Evolutionary conservation across 192 early-diverging fungal species (phyloP).

Genomic region (Gonapodya prolifera): DNA sequence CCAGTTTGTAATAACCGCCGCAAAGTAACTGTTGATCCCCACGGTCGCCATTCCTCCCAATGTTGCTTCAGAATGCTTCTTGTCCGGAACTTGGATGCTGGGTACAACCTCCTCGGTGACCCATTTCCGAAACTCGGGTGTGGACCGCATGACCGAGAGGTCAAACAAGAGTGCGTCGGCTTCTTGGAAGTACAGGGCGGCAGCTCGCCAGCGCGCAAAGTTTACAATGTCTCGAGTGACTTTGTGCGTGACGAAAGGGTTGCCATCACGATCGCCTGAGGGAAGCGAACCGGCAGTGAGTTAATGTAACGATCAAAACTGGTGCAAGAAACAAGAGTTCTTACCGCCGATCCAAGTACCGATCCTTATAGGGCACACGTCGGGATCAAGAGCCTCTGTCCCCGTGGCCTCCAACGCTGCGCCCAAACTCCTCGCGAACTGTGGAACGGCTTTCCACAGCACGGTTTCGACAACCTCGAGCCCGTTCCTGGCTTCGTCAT

Average conservation of each 20-base stretch:
- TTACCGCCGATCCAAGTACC: not conserved
- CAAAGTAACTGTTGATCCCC: not conserved
- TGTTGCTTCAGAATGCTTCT: not conserved
- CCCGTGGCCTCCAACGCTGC: conserved; percentile 16
- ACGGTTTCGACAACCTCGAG: conserved; percentile 18
- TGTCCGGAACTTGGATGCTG: not conserved
- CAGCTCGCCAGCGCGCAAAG: conserved; percentile 20
- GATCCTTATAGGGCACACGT: not conserved
- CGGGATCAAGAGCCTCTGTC: conserved; percentile 10
- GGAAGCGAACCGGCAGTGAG: no score
- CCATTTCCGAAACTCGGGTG: conserved; percentile 4
- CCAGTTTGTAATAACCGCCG: not conserved
- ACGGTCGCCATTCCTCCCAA: not conserved
- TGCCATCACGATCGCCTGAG: conserved; percentile 24
- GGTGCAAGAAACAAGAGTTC: no score
- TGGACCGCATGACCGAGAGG: conserved; percentile 12
- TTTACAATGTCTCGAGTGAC: conserved; percentile 21
- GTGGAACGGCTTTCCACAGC: conserved; percentile 16
- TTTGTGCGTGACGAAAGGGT: conserved; percentile 19
- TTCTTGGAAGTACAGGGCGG: conserved; percentile 18
- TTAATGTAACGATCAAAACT: no score
- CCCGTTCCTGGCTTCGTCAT: conserved; percentile 18
- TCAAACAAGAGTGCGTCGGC: conserved; percentile 20
- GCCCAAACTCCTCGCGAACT: conserved; percentile 15
- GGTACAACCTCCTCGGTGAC: not conserved